Evolutionary conservation across 495 filamentous ascomycete species (phyloP), one percentile per base, ranked within the genome.

Genomic region (Penicillium desertorum): DNA sequence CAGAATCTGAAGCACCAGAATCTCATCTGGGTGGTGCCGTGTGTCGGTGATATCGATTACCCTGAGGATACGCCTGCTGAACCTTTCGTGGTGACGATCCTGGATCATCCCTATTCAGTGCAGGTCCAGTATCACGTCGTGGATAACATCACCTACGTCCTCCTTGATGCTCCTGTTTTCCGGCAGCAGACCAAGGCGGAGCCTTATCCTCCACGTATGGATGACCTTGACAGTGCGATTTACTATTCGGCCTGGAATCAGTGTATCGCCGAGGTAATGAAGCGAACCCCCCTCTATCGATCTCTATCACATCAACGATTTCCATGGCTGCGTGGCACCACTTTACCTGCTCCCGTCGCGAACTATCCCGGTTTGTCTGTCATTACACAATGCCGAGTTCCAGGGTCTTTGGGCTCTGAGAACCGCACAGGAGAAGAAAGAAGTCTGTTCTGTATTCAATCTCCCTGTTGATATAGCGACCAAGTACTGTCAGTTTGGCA

Each of bases 241-340:
- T 84, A 87, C 71, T 89, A 89, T 64, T 86, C 85, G 0, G 85
- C 86, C 2, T 89, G 86, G 86, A 89, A 89, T 59, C 79, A 81
- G 58, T 88, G 86, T 62, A 87, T 88, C 52, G 85, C 86, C 0
- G 71, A 83, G 55, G 71, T 84, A 0, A 83, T 88, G 60, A 78
- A 75, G 49, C 78, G 79, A 58, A 34, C 76, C 27, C 81, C 81
- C 81, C 65, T 81, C 84, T 0, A 80, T 89, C 51, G 86, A 90
- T 62, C 69, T 89, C 19, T 91, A 91, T 67, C 88, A 91, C 68
- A 89, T 90, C 64, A 91, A 91, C 70, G 88, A 91, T 66, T 91
- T 90, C 66, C 88, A 91, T 62, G 88, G 88, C 22, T 86, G 87
- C 14, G 68, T 87, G 4, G 88, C 88, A 37, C 87, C 87, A 23